A percentile compares a stretch with the other conserved stretches of the same genome.
These are phyloP conservation scores for Polyplosphaeria fusca DNA, from an alignment of 495 filamentous ascomycete species.

Conservation along the genomic window DNA sequence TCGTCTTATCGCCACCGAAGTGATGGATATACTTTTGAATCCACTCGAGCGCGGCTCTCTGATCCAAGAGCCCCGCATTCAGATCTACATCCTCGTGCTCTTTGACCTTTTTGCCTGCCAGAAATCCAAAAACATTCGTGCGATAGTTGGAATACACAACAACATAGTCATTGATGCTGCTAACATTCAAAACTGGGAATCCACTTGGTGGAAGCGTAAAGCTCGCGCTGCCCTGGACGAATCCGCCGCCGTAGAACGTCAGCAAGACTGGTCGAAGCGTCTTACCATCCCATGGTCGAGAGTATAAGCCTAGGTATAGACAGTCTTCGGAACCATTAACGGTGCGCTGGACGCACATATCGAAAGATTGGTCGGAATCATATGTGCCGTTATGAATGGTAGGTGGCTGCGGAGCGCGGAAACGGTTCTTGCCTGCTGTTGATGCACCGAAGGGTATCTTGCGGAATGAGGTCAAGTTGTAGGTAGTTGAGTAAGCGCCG, in stretches of 20 bases:
- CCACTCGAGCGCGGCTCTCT: slow-evolving; percentile 36
- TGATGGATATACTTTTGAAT: slow-evolving; percentile 34
- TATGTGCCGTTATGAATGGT: slow-evolving; percentile 50
- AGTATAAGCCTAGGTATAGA: slow-evolving; percentile 58
- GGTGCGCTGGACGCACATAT: slow-evolving; percentile 57
- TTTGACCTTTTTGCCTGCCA: slow-evolving; percentile 53
- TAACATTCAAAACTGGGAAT: slow-evolving; percentile 56
- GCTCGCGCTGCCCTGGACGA: slow-evolving; percentile 56
- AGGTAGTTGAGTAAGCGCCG: slow-evolving; percentile 51
- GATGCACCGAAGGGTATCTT: slow-evolving; percentile 61
- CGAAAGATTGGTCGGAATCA: slow-evolving; percentile 55
- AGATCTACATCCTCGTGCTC: slow-evolving; percentile 46
- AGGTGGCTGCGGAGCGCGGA: slow-evolving; percentile 53
- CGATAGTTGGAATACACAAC: slow-evolving; percentile 56
- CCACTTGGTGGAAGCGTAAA: slow-evolving; percentile 54
- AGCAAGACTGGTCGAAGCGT: slow-evolving; percentile 53
- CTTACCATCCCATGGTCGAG: slow-evolving; percentile 49
- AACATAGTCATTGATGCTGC: slow-evolving; percentile 48
- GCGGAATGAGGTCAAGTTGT: slow-evolving; percentile 54
- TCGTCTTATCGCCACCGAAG: slow-evolving; percentile 37
- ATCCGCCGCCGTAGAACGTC: slow-evolving; percentile 61
- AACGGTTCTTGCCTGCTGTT: slow-evolving; percentile 53
- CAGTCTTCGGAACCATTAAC: slow-evolving; percentile 63
- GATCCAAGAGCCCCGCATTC: slow-evolving; percentile 38
- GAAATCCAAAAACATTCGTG: slow-evolving; percentile 58